Conservation (phyloP, 2,329 filamentous ascomycete species). For the Teratosphaeria gauchensis region DNA sequence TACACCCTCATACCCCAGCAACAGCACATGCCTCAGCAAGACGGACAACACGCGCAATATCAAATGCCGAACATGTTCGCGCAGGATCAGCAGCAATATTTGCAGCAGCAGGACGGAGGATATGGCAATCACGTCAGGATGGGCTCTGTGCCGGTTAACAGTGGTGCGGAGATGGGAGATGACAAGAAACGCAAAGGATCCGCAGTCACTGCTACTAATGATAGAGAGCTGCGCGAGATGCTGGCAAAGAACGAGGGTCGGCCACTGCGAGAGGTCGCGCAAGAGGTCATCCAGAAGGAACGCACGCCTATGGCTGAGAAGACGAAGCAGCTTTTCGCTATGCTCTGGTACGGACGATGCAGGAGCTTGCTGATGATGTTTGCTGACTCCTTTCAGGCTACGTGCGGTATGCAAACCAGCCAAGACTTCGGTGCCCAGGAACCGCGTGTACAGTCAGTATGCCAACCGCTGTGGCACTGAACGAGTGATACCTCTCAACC, state of each 20-base stretch:
- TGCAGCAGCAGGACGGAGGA: slow-evolving; percentile 16
- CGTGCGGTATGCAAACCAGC: slow-evolving; percentile 62
- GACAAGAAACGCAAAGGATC: slow-evolving; percentile 45
- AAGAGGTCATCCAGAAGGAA: slow-evolving; percentile 68
- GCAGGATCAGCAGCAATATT: slow-evolving; percentile 13
- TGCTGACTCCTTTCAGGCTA: slow-evolving; percentile 45
- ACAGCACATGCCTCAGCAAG: slow-evolving; percentile 10
- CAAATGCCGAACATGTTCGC: slow-evolving; percentile 10
- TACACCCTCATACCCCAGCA: slow-evolving; percentile 4
- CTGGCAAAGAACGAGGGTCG: slow-evolving; percentile 61
- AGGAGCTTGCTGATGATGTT: neutral
- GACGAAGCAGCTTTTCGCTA: slow-evolving; percentile 76
- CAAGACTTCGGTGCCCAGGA: slow-evolving; percentile 80
- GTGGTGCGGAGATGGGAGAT: slow-evolving; percentile 25
- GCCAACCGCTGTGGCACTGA: slow-evolving; percentile 87
- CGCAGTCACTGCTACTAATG: slow-evolving; percentile 66
- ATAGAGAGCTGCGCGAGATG: slow-evolving; percentile 68
- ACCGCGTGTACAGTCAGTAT: slow-evolving; percentile 91
- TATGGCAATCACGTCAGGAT: slow-evolving; percentile 18
- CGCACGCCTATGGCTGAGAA: slow-evolving; percentile 72
- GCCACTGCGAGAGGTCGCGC: slow-evolving; percentile 59
- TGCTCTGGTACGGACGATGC: slow-evolving; percentile 66
- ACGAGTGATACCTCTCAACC: slow-evolving; percentile 88
- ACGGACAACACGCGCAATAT: neutral
- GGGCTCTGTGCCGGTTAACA: slow-evolving; percentile 17